Evolutionary conservation across 352 stramenopile genomes (phyloP).

Genomic region (Phytophthora chlamydospora): DNA sequence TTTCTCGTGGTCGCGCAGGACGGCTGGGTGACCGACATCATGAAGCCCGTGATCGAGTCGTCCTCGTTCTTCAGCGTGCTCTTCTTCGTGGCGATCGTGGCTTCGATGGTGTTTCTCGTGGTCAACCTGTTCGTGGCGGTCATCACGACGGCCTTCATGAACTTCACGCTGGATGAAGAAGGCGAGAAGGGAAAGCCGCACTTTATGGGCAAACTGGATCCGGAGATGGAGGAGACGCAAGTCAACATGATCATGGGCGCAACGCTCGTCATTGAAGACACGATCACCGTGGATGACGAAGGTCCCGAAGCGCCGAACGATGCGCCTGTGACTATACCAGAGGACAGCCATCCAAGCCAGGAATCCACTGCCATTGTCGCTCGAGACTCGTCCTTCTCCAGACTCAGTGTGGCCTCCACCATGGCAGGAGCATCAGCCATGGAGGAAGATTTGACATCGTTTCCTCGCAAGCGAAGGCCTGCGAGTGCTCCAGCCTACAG

Average conservation of each 20-base stretch:
- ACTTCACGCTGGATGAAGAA: conserved; percentile 68
- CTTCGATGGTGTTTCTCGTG: conserved; percentile 81
- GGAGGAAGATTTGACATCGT: conserved; percentile 2
- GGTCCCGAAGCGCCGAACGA: background rate
- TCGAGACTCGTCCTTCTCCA: conserved; percentile 19
- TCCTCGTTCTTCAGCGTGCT: conserved; percentile 58
- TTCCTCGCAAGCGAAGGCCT: conserved; percentile 17
- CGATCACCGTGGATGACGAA: conserved; percentile 22
- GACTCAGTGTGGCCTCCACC: conserved; percentile 12
- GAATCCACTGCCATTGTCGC: conserved; percentile 5
- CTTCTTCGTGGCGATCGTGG: conserved; percentile 79
- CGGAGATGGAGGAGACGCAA: conserved; percentile 67
- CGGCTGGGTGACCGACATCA: conserved; percentile 80
- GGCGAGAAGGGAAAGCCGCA: conserved; percentile 37
- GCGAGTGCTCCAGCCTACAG: conserved; percentile 26
- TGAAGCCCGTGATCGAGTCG: conserved; percentile 73
- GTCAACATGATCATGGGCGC: conserved; percentile 85
- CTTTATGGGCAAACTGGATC: conserved; percentile 66
- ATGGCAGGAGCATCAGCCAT: background rate
- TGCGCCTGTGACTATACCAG: too few relatives aligned
- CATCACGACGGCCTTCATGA: conserved; percentile 88
- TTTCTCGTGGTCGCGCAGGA: conserved; percentile 84
- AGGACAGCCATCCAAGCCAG: too few relatives aligned
- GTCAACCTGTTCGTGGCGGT: conserved; percentile 86
- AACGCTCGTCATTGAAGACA: conserved; percentile 72